Evolutionary conservation across 1,284 basidiomycete species (phyloP).

Genomic region (Microbotryomycetes sp.): DNA sequence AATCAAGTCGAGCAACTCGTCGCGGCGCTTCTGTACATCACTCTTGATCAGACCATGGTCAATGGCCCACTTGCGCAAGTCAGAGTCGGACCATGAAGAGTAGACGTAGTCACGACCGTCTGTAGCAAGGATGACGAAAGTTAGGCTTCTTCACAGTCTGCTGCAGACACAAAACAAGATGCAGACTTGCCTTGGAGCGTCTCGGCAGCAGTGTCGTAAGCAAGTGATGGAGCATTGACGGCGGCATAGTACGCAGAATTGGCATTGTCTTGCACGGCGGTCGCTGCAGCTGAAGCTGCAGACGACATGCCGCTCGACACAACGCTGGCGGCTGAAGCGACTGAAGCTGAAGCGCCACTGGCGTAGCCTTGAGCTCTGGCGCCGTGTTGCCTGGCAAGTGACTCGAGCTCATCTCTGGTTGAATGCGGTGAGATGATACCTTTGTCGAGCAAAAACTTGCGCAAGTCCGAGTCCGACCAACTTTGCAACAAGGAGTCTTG

Average conservation of each 20-base stretch:
- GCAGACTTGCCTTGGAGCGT: constrained; percentile 50
- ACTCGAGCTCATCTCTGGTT: constrained; percentile 67
- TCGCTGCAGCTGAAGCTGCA: constrained; percentile 51
- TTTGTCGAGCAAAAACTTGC: constrained; percentile 77
- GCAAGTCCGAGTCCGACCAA: constrained; percentile 76
- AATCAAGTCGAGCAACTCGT: constrained; percentile 63
- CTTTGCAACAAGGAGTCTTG: constrained; percentile 45
- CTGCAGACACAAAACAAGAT: background rate
- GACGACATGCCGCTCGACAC: constrained; percentile 51
- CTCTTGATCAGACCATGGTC: constrained; percentile 65
- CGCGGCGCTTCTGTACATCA: constrained; percentile 43
- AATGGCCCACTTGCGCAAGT: constrained; percentile 57
- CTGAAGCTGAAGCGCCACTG: constrained; percentile 11
- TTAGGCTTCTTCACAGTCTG: background rate
- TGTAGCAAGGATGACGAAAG: background rate
- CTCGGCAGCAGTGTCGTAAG: constrained; percentile 46
- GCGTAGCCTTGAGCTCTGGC: constrained; percentile 23
- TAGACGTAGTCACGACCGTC: constrained; percentile 78
- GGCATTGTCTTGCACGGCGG: constrained; percentile 45
- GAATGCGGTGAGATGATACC: constrained; percentile 74
- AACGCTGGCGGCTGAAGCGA: constrained; percentile 48
- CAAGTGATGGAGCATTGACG: constrained; percentile 43
- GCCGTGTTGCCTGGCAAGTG: constrained; percentile 63
- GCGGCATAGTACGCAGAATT: constrained; percentile 38
- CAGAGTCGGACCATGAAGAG: constrained; percentile 76